A percentile compares a stretch with the other conserved stretches of the same genome.
These are phyloP conservation scores for Chaetomidium leptoderma DNA, from an alignment of 495 filamentous ascomycete genomes.

Conservation along the genomic window DNA sequence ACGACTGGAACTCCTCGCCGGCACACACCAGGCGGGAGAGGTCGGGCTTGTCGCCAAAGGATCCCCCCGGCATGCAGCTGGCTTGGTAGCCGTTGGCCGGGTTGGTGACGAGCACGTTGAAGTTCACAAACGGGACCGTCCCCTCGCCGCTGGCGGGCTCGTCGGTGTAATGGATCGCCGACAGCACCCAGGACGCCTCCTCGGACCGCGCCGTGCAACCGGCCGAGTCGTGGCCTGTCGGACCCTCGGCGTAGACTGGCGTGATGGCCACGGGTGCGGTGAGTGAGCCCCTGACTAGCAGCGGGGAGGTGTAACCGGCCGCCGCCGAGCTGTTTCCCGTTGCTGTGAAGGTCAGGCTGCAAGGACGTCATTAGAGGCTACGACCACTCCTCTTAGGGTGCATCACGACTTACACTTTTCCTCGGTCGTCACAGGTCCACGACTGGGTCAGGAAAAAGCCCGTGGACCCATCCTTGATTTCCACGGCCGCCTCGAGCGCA, in stretches of 20 bases:
- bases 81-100: constrained; percentile 27
- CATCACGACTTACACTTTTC: not conserved
- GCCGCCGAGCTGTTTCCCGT: constrained; percentile 13
- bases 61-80: constrained; percentile 21
- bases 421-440: constrained; percentile 25
- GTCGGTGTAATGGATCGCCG: constrained; percentile 18
- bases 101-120: constrained; percentile 26
- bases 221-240: constrained; percentile 12
- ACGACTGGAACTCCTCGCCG: constrained; percentile 22
- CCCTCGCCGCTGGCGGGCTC: constrained; percentile 19
- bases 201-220: constrained; percentile 16
- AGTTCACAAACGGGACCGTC: constrained; percentile 4
- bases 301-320: constrained; percentile 8
- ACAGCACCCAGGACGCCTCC: constrained; percentile 23
- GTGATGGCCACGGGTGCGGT: constrained; percentile 22
- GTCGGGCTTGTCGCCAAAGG: not conserved
- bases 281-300: constrained; percentile 24
- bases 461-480: not conserved
- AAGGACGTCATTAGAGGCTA: not conserved
- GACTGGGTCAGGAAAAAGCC: constrained; percentile 17
- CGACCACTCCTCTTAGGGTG: not conserved
- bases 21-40: constrained; percentile 15
- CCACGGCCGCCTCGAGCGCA: not conserved
- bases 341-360: constrained; percentile 20
- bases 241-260: constrained; percentile 22